Conservation (phyloP, 805 yeast species). For the Teunomyces atbi region DNA sequence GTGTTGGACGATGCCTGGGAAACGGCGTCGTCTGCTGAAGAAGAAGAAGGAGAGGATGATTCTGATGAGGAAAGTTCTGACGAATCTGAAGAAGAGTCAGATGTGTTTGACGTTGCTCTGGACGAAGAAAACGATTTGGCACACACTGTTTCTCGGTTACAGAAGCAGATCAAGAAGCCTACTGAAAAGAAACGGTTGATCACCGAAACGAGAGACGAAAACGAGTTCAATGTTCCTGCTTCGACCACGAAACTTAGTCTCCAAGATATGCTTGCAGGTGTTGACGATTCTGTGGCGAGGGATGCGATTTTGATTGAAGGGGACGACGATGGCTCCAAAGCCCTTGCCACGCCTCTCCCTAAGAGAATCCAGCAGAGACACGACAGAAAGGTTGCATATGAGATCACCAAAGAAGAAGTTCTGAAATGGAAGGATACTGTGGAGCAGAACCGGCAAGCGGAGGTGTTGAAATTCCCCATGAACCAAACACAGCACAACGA, state of each 20-base stretch:
- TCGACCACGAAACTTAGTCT: slow-evolving; percentile 51
- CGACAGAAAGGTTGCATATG: slow-evolving; percentile 88
- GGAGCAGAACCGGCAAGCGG: slow-evolving; percentile 76
- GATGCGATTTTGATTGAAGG: slow-evolving; percentile 51
- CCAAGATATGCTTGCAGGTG: slow-evolving; percentile 72
- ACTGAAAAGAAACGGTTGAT: slow-evolving; percentile 47
- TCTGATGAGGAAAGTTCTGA: slow-evolving; percentile 23
- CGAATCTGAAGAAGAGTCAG: slow-evolving; percentile 9
- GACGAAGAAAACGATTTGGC: slow-evolving; percentile 52
- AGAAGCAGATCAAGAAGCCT: slow-evolving; percentile 33
- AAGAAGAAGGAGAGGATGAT: slow-evolving; percentile 29
- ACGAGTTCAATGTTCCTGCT: slow-evolving; percentile 67
- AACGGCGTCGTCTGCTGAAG: slow-evolving; percentile 21
- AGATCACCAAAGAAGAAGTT: slow-evolving; percentile 81
- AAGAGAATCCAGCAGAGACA: slow-evolving; percentile 79
- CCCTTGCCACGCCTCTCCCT: slow-evolving; percentile 81
- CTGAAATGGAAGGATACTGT: slow-evolving; percentile 87
- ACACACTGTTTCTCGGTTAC: slow-evolving; percentile 43
- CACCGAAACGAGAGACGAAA: slow-evolving; percentile 58
- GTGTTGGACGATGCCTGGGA: slow-evolving; percentile 32
- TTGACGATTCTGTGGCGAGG: slow-evolving; percentile 48
- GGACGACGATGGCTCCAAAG: slow-evolving; percentile 35
- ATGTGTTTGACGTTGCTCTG: slow-evolving; percentile 24
- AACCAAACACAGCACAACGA: slow-evolving; percentile 42
- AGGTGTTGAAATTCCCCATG: slow-evolving; percentile 76